Percentiles rank a stretch among this genome's conserved stretches.
These are phyloP conservation scores for Mariannaea elegans DNA, from an alignment of 2,329 filamentous ascomycete genomes.

Conservation along the genomic window DNA sequence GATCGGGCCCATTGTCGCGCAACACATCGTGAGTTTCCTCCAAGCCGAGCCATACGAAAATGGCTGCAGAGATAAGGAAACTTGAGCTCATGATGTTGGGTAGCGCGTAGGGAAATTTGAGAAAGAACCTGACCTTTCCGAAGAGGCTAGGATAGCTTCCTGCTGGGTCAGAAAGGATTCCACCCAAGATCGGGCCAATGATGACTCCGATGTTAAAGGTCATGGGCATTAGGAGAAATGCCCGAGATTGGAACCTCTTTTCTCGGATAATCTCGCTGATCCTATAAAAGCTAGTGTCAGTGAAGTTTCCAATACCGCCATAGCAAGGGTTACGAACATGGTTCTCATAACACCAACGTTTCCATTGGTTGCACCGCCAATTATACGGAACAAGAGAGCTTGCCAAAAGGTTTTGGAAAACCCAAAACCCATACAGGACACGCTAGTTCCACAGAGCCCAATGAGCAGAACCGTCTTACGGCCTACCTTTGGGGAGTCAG, in stretches of 20 bases:
- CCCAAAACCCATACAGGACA: constrained; percentile 65
- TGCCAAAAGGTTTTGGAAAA: constrained; percentile 72
- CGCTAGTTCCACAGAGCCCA: constrained; percentile 73
- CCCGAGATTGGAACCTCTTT: constrained; percentile 71
- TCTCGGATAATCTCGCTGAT: constrained; percentile 76
- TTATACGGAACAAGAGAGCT: constrained; percentile 75
- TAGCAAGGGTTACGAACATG: constrained; percentile 59
- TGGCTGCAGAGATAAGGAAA: constrained; percentile 54
- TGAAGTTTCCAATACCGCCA: neutral
- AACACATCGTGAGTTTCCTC: constrained; percentile 63
- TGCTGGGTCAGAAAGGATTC: constrained; percentile 72
- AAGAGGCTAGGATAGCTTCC: constrained; percentile 65
- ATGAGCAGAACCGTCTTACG: constrained; percentile 82
- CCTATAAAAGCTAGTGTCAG: constrained; percentile 31
- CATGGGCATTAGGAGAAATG: constrained; percentile 81
- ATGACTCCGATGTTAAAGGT: constrained; percentile 78
- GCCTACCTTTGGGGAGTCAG: constrained; percentile 70
- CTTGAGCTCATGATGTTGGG: constrained; percentile 63
- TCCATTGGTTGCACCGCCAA: constrained; percentile 77
- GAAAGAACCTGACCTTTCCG: constrained; percentile 56
- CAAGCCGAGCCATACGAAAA: constrained; percentile 59
- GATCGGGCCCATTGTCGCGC: constrained; percentile 49
- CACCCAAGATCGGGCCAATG: constrained; percentile 74
- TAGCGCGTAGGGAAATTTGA: constrained; percentile 60
- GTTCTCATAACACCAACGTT: constrained; percentile 78